A percentile compares a stretch with the other conserved stretches of the same genome.
Evolutionary conservation across 305 asterid genomes (phyloP).

Genomic region (Vinca major): DNA sequence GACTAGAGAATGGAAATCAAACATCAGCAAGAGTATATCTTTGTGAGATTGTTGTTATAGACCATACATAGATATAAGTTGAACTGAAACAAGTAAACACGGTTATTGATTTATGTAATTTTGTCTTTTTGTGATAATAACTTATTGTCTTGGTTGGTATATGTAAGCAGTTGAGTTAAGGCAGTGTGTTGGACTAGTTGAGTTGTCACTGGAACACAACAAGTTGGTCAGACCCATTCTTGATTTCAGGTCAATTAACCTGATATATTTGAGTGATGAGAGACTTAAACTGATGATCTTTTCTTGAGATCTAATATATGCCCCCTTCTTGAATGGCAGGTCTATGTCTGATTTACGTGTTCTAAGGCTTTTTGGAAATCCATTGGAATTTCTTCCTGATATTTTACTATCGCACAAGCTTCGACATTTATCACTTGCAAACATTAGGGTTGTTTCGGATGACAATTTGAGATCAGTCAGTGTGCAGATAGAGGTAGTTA

Average conservation of each 20-base stretch:
- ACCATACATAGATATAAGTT: not conserved
- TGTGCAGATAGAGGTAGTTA: slow-evolving; percentile 91
- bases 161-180: slow-evolving; percentile 68
- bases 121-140: slow-evolving; percentile 22
- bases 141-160: slow-evolving; percentile 7
- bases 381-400: slow-evolving; percentile 96
- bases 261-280: slow-evolving; percentile 5
- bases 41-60: not conserved
- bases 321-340: slow-evolving; percentile 51
- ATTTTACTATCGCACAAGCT: slow-evolving; percentile 80
- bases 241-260: slow-evolving; percentile 84
- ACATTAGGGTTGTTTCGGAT: slow-evolving; percentile 88
- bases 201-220: slow-evolving; percentile 97
- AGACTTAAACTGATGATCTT: slow-evolving; percentile 15
- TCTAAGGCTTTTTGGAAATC: slow-evolving; percentile 90
- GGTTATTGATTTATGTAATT: not conserved
- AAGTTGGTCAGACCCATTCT: slow-evolving; percentile 96
- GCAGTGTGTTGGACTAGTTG: slow-evolving; percentile 78
- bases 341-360: slow-evolving; percentile 85
- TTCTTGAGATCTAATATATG: slow-evolving; percentile 35
- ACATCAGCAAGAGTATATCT: not conserved
- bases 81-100: not conserved
- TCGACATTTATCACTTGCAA: slow-evolving; percentile 96
- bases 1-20: not conserved
- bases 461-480: slow-evolving; percentile 74